phyloP scores from a whole-genome alignment of 164 flowering plant genomes.

The Amborella trichopoda region DNA sequence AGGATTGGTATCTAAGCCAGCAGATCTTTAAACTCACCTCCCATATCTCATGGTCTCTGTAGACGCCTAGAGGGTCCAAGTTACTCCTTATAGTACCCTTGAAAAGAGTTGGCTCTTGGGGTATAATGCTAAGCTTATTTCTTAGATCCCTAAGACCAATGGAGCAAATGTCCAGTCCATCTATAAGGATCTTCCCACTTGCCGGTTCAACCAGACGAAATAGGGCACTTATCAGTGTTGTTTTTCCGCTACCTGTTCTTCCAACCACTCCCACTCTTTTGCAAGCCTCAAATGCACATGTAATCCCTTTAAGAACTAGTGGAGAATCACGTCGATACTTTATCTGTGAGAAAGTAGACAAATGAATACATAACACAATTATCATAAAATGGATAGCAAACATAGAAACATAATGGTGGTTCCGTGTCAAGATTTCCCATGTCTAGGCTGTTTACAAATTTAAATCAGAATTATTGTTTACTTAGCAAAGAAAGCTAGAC shows the following conservation, averaged over 20 bases:
- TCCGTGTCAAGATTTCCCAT: too few relatives aligned
- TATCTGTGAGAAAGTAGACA: conserved; percentile 38
- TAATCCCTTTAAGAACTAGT: conserved; percentile 64
- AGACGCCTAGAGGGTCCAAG: conserved; percentile 68
- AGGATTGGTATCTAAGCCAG: too few relatives aligned
- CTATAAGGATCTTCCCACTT: too few relatives aligned
- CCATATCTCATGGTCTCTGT: conserved; percentile 75
- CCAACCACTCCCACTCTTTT: conserved; percentile 82
- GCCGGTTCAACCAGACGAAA: conserved; percentile 76
- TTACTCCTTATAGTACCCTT: conserved; percentile 67
- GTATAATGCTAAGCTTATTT: conserved; percentile 70
- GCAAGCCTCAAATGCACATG: conserved; percentile 65
- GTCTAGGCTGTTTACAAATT: too few relatives aligned
- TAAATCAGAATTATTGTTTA: too few relatives aligned
- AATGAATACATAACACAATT: too few relatives aligned
- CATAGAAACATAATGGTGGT: too few relatives aligned
- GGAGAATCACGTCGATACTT: conserved; percentile 75
- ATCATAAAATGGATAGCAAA: too few relatives aligned
- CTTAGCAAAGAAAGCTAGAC: too few relatives aligned
- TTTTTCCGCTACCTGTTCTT: conserved; percentile 90
- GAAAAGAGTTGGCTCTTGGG: conserved; percentile 89
- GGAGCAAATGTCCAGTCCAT: conserved; percentile 10
- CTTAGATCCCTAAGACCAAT: conserved; percentile 69
- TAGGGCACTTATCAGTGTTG: conserved; percentile 70
- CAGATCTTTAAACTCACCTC: conserved; percentile 51